Evolutionary conservation across 1,139 yeast genomes (phyloP).

Genomic region (Saccharomycopsis hybrid): DNA sequence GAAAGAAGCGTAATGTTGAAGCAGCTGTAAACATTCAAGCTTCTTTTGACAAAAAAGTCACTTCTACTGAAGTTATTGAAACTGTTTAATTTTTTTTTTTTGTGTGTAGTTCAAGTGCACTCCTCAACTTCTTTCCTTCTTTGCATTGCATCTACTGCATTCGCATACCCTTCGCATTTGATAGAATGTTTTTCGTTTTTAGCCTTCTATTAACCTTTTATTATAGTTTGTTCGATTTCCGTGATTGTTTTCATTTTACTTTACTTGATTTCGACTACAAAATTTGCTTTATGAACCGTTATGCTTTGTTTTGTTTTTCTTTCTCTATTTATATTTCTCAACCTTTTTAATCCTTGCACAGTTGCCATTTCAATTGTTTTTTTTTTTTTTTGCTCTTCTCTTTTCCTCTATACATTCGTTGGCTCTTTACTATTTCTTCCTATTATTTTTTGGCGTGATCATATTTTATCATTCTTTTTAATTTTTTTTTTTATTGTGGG

Average conservation of each 20-base stretch:
- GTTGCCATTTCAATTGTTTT: background rate
- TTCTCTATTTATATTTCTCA: no score
- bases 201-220: background rate
- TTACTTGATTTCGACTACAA: no score
- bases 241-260: background rate
- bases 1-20: conserved; percentile 29
- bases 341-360: no score
- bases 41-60: conserved; percentile 1
- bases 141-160: background rate
- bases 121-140: background rate
- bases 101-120: background rate
- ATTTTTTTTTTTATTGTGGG: no score
- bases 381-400: background rate
- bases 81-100: background rate
- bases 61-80: conserved; percentile 1
- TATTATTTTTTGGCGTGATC: background rate
- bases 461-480: no score
- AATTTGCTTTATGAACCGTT: no score
- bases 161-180: background rate
- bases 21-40: conserved; percentile 22
- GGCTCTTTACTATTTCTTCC: background rate
- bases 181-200: background rate
- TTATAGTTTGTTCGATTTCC: background rate
- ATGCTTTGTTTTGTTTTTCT: no score
- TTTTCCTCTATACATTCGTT: background rate